A percentile compares a stretch with the other conserved stretches of the same genome.
phyloP scores from a whole-genome alignment of 108 stramenopile genomes.

The Licmophora abbreviata region DNA sequence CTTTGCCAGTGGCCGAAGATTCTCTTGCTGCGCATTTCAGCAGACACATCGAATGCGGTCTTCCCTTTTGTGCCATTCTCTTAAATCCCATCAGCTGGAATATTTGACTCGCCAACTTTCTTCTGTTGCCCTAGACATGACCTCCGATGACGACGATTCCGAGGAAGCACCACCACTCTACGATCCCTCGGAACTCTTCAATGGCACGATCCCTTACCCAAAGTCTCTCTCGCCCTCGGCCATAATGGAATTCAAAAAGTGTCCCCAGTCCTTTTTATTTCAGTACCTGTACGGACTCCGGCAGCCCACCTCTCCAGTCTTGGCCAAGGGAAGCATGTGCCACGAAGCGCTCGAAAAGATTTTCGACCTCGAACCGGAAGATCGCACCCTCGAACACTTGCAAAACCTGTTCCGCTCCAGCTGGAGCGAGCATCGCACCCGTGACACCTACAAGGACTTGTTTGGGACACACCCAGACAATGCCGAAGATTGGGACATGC shows the following conservation, averaged over 20 bases:
- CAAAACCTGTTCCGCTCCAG: conserved; percentile 68
- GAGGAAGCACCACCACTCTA: background rate
- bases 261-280: conserved; percentile 83
- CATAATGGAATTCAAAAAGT: conserved; percentile 60
- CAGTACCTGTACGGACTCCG: conserved; percentile 61
- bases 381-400: conserved; percentile 59
- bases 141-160: background rate
- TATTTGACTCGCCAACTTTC: no score
- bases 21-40: no score
- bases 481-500: conserved; percentile 28
- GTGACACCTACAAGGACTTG: conserved; percentile 38
- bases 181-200: background rate
- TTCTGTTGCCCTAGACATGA: no score
- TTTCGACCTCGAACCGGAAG: conserved; percentile 63
- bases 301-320: conserved; percentile 48
- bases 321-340: conserved; percentile 69
- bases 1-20: no score
- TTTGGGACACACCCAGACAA: conserved; percentile 30
- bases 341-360: conserved; percentile 78
- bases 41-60: no score
- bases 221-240: conserved; percentile 71
- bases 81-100: no score
- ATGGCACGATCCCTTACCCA: conserved; percentile 54
- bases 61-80: no score
- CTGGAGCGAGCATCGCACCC: conserved; percentile 41